Conservation (phyloP, 179 eudicot genomes). For the Carnegiea gigantea region DNA sequence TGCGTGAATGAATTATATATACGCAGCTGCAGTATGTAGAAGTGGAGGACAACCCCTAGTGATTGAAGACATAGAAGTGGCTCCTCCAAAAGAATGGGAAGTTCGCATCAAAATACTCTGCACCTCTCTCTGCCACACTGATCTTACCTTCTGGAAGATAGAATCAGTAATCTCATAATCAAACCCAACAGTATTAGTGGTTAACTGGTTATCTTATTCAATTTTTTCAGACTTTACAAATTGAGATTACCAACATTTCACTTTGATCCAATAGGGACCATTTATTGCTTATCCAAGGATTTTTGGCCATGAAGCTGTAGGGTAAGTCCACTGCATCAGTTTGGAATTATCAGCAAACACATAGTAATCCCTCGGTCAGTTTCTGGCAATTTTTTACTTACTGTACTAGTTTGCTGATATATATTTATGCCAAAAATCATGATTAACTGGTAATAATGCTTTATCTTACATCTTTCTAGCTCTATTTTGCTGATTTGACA, state of each 20-base stretch:
- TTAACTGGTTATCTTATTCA: not conserved
- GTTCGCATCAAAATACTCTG: conserved; percentile 42
- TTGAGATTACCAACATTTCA: not conserved
- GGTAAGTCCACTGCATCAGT: conserved; percentile 25
- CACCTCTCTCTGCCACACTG: conserved; percentile 43
- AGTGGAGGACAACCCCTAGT: conserved; percentile 33
- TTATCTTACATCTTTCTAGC: no score
- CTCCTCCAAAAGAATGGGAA: conserved; percentile 38
- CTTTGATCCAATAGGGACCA: conserved; percentile 35
- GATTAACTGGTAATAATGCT: no score
- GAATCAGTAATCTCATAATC: conserved; percentile 11
- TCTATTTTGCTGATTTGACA: no score
- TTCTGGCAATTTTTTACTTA: no score
- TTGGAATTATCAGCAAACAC: no score
- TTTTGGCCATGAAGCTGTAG: conserved; percentile 60
- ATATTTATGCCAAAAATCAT: no score
- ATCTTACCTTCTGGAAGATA: conserved; percentile 42
- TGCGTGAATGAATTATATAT: not conserved
- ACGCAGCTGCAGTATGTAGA: conserved; percentile 40
- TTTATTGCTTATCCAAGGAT: conserved; percentile 38
- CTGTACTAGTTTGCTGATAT: no score
- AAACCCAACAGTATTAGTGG: no score
- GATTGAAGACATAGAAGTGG: conserved; percentile 43
- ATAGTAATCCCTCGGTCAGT: no score
- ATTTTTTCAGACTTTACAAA: no score